Evolutionary conservation across 2,329 filamentous ascomycete species (phyloP), one percentile per base, ranked within the genome.

Genomic region (Didymella pomorum): DNA sequence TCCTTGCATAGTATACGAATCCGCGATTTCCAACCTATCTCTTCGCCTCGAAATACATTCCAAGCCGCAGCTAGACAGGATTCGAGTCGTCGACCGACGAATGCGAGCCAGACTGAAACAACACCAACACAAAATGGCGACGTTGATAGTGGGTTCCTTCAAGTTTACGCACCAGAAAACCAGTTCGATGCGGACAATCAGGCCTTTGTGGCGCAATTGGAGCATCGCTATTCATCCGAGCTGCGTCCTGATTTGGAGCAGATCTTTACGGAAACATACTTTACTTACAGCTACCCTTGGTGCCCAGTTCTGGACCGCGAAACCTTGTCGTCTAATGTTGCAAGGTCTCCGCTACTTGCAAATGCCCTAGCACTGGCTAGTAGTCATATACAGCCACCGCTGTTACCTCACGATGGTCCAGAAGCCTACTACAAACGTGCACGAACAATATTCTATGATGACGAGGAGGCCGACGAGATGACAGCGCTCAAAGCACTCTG

Each of bases 211-310:
- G 31, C 31, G 16, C 31, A 35, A 35, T n/a, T 35, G 16, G 31
- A 35, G 16, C 31, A 35, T 6, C 31, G 31, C 16, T 35, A 35
- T n/a, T 35, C 31, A 35, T 35, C 31, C 14, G 31, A 35, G 31
- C 31, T 35, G 31, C 52, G 55, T 29, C 64, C 66, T 2, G 66
- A 68, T 46, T 49, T 68, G 20, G 58, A 67, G 42, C 59, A 67
- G 20, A 67, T 65, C 1, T 68, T 67, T 21, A 64, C 62, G 16
- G 66, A 68, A 11, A 67, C 63, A 0, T 68, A 67, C 42, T 68
- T 67, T 18, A 37, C 58, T 20, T 68, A 64, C 46, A 67, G 61
- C 48, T 68, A 68, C 43, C 56, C 66, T 14, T 68, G 64, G 66
- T 68, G 66, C 43, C 66, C 66, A 3, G 66, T 68, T 1, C 61